Base-by-base conservation (phyloP, 116 monocot species). In the Papilionanthe hybrid region DNA sequence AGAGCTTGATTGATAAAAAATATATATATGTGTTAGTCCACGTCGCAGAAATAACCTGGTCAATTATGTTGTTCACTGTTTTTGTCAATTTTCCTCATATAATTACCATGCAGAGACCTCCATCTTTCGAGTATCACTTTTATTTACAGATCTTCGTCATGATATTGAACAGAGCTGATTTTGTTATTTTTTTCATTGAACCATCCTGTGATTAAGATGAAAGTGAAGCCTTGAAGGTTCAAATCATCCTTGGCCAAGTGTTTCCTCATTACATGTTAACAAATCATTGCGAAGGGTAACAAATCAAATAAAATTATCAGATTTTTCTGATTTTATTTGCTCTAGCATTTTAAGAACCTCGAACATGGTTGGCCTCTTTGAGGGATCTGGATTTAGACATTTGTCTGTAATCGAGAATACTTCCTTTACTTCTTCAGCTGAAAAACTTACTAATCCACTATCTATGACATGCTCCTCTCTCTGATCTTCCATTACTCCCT, bases 321-420 rank as follows among this genome's bases (percentile, higher is more conserved):
- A 28, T 15, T 69, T 69, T 37, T 99, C 22, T 27, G 76, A 47
- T 32, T 86, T 85, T 72, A 86, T 83, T 67, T 90, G 84, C 75
- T 95, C 95, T 15, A 95, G 89, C 93, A 91, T 82, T 82, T 88
- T 88, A 1, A 93, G 55, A 75, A 95, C 89, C 27, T 83, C 79
- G 17, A 50, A 66, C 95, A 95, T 95, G 32, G 87, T 81, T 79
- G 90, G 90, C 45, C 95, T 87, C 45, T 79, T 91, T 7, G 79
- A 88, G 49, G 91, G 91, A 75, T 95, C 93, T 44, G 85, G 22
- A 72, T 93, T 90, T 19, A 95, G 82, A 78, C 95, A 95, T 84
- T 85, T 88, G 50, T 93, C 91, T 78, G 93, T 91, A 72, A 91
- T 77, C 5, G 3, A 0, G 72, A 93, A 93, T 65, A 93, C 82